Evolutionary conservation across 2,329 filamentous ascomycete genomes (phyloP).

Genomic region (Stachybotrys echinatus): DNA sequence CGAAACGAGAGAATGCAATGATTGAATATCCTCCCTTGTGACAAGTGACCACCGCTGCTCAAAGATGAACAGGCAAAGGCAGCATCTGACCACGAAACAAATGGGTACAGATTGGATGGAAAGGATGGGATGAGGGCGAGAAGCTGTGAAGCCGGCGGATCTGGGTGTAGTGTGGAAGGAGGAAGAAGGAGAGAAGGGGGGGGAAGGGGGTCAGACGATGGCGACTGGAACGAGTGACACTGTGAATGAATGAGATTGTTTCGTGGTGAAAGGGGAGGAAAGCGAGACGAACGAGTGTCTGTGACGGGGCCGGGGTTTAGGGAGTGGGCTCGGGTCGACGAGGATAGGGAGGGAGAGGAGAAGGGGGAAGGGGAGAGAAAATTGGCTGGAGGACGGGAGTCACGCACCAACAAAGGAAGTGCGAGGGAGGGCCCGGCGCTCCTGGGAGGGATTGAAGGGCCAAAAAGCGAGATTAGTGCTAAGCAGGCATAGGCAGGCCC

Average conservation of each 20-base stretch:
- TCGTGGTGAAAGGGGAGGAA: not conserved
- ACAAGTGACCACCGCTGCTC: not conserved
- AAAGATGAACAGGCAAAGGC: not conserved
- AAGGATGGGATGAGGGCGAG: not conserved
- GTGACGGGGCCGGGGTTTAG: conserved; percentile 11
- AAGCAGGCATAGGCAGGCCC: conserved; percentile 4
- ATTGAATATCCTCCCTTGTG: not conserved
- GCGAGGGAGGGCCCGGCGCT: conserved; percentile 11
- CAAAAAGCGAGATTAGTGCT: conserved; percentile 2
- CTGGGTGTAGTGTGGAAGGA: not conserved
- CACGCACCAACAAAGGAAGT: conserved; percentile 8
- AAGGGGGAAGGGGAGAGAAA: conserved; percentile 13
- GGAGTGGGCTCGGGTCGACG: conserved; percentile 38
- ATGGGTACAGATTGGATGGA: not conserved
- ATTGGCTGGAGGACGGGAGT: not conserved
- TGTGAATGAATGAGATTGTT: not conserved
- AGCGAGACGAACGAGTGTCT: conserved; percentile 8
- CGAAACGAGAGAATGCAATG: not conserved
- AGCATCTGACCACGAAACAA: conserved; percentile 2
- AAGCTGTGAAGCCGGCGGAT: not conserved
- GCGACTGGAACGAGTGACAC: conserved; percentile 1
- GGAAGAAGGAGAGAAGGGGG: not conserved
- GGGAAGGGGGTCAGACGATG: not conserved
- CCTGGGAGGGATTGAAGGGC: conserved; percentile 6
- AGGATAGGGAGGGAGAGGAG: conserved; percentile 28